Evolutionary conservation across 179 eudicot genomes (phyloP).

Genomic region (Vitellaria paradoxa): DNA sequence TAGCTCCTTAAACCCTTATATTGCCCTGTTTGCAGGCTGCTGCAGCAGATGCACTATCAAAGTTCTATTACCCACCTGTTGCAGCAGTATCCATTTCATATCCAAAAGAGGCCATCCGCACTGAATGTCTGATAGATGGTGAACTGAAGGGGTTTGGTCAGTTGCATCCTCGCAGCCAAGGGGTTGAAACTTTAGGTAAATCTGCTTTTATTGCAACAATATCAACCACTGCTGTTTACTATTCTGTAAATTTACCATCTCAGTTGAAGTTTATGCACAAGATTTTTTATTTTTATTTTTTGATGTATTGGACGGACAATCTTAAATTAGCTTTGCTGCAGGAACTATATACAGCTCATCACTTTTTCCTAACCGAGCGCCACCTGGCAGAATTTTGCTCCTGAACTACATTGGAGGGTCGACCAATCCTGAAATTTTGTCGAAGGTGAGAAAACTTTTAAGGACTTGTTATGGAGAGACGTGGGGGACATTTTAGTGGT

Average conservation of each 20-base stretch:
- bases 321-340: slow-evolving; percentile 20
- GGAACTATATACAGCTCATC: slow-evolving; percentile 93
- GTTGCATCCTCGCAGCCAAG: slow-evolving; percentile 88
- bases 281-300: too few species aligned
- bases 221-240: not conserved
- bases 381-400: slow-evolving; percentile 68
- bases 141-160: slow-evolving; percentile 88
- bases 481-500: not conserved
- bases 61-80: slow-evolving; percentile 78
- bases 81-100: slow-evolving; percentile 89
- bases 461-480: not conserved
- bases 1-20: not conserved
- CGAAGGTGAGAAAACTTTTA: slow-evolving; percentile 43
- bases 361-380: slow-evolving; percentile 85
- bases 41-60: slow-evolving; percentile 78
- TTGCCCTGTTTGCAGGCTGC: slow-evolving; percentile 36
- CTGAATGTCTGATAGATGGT: slow-evolving; percentile 66
- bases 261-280: not conserved
- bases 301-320: not conserved
- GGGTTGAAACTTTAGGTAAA: slow-evolving; percentile 82
- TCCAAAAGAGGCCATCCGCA: slow-evolving; percentile 70
- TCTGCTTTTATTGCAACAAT: slow-evolving; percentile 1
- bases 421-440: slow-evolving; percentile 62
- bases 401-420: slow-evolving; percentile 89
- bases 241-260: not conserved